These are phyloP conservation scores for Tolypocladium tropicale DNA, from an alignment of 2,329 filamentous ascomycete species.

Conservation along the genomic window DNA sequence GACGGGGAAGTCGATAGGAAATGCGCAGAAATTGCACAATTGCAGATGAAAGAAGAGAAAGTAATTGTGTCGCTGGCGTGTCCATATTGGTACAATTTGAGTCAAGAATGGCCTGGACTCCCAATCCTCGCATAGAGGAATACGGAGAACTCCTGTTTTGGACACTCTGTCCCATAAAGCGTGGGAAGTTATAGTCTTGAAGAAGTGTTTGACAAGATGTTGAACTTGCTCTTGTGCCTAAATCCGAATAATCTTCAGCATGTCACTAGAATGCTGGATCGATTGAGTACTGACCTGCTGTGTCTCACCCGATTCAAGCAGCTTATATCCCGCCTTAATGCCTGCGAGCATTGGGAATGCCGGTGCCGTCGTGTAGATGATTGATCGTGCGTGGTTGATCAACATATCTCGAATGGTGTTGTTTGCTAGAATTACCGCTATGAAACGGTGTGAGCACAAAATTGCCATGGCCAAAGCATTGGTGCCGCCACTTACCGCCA, in stretches of 20 bases:
- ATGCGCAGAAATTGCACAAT: conserved; percentile 7
- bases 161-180: conserved; percentile 12
- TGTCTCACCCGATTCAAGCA: not conserved
- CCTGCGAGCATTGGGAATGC: conserved; percentile 10
- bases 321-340: conserved; percentile 9
- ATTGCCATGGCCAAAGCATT: not conserved
- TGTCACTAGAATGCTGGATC: too few species aligned
- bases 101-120: conserved; percentile 12
- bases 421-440: conserved; percentile 11
- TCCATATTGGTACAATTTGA: conserved; percentile 19
- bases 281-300: too few species aligned
- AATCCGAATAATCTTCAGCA: too few species aligned
- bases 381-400: conserved; percentile 10
- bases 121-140: conserved; percentile 18
- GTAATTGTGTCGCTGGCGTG: conserved; percentile 11
- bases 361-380: conserved; percentile 11
- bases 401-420: conserved; percentile 8
- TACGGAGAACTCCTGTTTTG: conserved; percentile 14
- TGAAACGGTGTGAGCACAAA: not conserved
- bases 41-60: conserved; percentile 15
- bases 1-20: conserved; percentile 25
- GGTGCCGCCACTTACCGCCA: conserved; percentile 13
- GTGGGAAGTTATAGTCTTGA: conserved; percentile 12
- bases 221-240: conserved; percentile 8
- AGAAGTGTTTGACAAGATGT: conserved; percentile 16